phyloP scores from a whole-genome alignment of 2,329 filamentous ascomycete species.

The Fusarium goolgardi region DNA sequence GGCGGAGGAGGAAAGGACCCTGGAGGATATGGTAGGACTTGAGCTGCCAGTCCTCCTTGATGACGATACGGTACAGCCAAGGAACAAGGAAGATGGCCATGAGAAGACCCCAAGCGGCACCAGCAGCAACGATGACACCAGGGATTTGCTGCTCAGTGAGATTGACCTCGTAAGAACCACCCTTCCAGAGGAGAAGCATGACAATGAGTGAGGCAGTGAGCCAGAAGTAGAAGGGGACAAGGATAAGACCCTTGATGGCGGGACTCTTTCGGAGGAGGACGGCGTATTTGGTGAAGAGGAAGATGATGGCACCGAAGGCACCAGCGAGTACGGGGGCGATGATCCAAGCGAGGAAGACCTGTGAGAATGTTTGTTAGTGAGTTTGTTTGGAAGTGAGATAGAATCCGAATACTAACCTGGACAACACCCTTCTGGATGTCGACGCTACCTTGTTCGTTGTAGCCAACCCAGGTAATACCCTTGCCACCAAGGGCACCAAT shows the following conservation, averaged over 20 bases:
- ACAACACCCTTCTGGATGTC: slow-evolving; percentile 63
- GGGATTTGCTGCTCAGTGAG: slow-evolving; percentile 62
- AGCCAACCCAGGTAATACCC: slow-evolving; percentile 65
- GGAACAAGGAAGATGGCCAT: slow-evolving; percentile 67
- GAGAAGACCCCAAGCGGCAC: slow-evolving; percentile 62
- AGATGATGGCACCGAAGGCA: slow-evolving; percentile 65
- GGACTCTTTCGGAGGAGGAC: slow-evolving; percentile 66
- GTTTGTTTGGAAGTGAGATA: not conserved
- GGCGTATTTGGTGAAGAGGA: slow-evolving; percentile 66
- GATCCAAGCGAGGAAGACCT: slow-evolving; percentile 71
- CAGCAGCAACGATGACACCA: slow-evolving; percentile 66
- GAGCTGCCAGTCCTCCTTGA: slow-evolving; percentile 71
- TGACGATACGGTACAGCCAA: slow-evolving; percentile 67
- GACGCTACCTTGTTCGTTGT: slow-evolving; percentile 53
- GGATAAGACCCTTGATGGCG: slow-evolving; percentile 62
- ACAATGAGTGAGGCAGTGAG: slow-evolving; percentile 65
- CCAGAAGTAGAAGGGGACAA: slow-evolving; percentile 68
- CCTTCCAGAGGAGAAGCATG: slow-evolving; percentile 72
- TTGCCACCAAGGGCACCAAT: slow-evolving; percentile 64
- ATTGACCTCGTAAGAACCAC: slow-evolving; percentile 58
- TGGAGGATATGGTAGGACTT: slow-evolving; percentile 64
- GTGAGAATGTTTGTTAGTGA: slow-evolving; percentile 52
- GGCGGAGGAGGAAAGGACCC: slow-evolving; percentile 64
- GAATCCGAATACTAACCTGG: slow-evolving; percentile 50
- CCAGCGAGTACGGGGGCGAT: slow-evolving; percentile 69